Percentiles rank a stretch among this genome's conserved stretches.
phyloP scores from a whole-genome alignment of 257 asterid species.

The Forsythia viridissima region DNA sequence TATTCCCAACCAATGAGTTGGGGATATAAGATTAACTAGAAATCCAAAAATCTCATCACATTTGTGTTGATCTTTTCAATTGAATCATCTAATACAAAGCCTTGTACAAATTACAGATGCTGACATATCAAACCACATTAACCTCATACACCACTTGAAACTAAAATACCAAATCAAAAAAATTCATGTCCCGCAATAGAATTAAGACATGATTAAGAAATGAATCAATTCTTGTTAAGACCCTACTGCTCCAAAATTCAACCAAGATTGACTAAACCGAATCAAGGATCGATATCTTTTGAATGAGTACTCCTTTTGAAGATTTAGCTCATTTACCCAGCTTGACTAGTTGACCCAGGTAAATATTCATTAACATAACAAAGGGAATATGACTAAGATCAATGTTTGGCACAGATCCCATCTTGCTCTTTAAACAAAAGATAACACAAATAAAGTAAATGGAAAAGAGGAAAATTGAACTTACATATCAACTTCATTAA shows the following conservation, averaged over 20 bases:
- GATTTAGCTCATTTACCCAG: too few species aligned
- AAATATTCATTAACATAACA: too few species aligned
- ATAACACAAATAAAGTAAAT: background rate
- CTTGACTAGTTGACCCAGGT: too few species aligned
- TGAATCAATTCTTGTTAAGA: too few species aligned
- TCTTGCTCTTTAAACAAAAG: conserved; percentile 9
- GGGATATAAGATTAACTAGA: background rate
- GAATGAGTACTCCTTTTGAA: too few species aligned
- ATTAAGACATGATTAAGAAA: conserved; percentile 10
- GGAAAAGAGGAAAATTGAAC: conserved; percentile 21
- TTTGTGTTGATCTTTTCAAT: background rate
- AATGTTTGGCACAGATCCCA: conserved; percentile 1
- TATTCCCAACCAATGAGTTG: too few species aligned
- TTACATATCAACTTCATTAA: conserved; percentile 98
- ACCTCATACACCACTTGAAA: too few species aligned
- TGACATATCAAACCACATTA: background rate
- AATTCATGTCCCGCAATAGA: background rate
- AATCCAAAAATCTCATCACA: background rate
- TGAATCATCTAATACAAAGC: background rate
- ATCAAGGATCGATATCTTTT: too few species aligned
- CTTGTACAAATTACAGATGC: conserved; percentile 2
- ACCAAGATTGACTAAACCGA: too few species aligned
- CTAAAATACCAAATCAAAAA: too few species aligned
- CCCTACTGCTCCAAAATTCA: too few species aligned
- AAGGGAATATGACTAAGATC: background rate